Conservation (phyloP, 345 rosid species). For the Punica granatum region DNA sequence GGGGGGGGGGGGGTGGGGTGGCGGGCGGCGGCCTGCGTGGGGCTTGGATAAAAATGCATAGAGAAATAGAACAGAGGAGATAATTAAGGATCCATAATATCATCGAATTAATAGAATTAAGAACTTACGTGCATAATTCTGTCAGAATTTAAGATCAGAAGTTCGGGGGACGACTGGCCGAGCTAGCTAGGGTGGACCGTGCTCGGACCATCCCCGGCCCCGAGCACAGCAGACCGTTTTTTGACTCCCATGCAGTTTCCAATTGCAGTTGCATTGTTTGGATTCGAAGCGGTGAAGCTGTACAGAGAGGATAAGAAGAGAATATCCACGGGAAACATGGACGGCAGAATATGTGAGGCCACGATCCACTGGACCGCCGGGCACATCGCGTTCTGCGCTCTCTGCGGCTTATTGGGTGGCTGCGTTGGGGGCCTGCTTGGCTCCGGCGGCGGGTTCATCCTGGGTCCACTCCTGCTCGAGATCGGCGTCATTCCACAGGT, state of each 20-base stretch:
- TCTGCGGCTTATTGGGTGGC: constrained; percentile 72
- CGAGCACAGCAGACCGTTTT: not conserved
- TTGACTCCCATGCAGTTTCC: constrained; percentile 45
- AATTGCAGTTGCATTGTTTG: constrained; percentile 41
- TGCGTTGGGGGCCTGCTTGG: constrained; percentile 83
- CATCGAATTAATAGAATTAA: too few species aligned
- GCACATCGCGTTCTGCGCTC: constrained; percentile 65
- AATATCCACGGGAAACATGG: constrained; percentile 43
- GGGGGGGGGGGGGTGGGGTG: too few species aligned
- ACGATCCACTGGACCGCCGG: constrained; percentile 73
- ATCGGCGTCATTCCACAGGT: constrained; percentile 92
- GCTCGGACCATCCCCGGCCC: too few species aligned
- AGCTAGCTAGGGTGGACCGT: not conserved
- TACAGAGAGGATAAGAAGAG: constrained; percentile 45
- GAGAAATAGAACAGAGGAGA: too few species aligned
- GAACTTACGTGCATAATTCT: too few species aligned
- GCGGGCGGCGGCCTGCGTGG: too few species aligned
- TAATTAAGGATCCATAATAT: too few species aligned
- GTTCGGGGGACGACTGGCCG: not conserved
- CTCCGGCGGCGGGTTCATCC: constrained; percentile 81
- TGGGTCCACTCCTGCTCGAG: constrained; percentile 76
- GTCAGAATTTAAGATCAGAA: too few species aligned
- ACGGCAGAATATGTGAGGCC: constrained; percentile 66
- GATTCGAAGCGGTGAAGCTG: constrained; percentile 52
- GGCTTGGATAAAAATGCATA: too few species aligned